Percentiles rank a stretch among this genome's conserved stretches.
These are phyloP conservation scores for Apiospora sp. DNA, from an alignment of 2,329 filamentous ascomycete species.

Conservation along the genomic window DNA sequence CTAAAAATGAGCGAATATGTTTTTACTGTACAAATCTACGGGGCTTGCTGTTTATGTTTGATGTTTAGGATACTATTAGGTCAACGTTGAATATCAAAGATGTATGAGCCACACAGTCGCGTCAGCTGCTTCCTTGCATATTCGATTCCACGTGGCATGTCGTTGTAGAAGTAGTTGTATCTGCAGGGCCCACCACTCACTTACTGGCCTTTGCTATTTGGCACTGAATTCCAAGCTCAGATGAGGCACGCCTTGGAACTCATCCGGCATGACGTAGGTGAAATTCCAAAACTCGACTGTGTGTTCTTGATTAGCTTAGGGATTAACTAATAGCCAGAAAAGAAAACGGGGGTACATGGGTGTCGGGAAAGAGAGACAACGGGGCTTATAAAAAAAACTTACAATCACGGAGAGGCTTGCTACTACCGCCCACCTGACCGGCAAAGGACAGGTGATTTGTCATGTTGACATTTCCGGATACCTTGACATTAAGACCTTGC, in stretches of 20 bases:
- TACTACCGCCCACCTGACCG: constrained; percentile 47
- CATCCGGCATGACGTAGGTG: constrained; percentile 29
- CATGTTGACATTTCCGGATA: constrained; percentile 53
- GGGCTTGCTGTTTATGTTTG: no score
- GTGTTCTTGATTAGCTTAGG: not conserved
- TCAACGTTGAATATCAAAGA: not conserved
- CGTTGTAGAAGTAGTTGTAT: not conserved
- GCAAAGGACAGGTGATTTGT: constrained; percentile 52
- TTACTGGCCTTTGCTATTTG: no score
- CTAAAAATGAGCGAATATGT: not conserved
- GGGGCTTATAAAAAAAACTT: not conserved
- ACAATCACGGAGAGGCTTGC: constrained; percentile 44
- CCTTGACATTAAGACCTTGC: constrained; percentile 53
- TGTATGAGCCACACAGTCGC: not conserved
- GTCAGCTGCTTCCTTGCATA: not conserved
- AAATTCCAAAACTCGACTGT: constrained; percentile 51
- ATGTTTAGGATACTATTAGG: not conserved
- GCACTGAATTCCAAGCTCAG: constrained; percentile 22
- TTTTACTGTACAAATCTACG: not conserved
- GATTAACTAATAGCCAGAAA: no score
- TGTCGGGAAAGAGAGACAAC: not conserved
- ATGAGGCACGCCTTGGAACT: constrained; percentile 22
- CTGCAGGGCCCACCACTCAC: no score
- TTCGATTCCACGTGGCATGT: not conserved
- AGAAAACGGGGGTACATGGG: not conserved